Evolutionary conservation across 371 early-diverging fungal genomes (phyloP).

Genomic region (Zancudomyces culisetae): DNA sequence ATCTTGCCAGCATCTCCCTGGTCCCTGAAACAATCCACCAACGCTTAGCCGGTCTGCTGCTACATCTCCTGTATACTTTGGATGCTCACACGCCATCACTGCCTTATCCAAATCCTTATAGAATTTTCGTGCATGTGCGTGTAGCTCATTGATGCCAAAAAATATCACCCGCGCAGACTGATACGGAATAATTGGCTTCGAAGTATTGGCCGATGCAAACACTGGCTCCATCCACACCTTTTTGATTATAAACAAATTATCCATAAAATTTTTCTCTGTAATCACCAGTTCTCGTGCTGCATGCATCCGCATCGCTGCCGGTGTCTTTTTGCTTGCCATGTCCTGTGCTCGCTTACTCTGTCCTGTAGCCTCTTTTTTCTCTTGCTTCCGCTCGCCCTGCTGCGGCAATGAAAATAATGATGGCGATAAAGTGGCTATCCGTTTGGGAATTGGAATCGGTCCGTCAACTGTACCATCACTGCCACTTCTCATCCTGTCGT

Average conservation of each 20-base stretch:
- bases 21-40: slow-evolving; percentile 15
- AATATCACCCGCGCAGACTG: slow-evolving; percentile 20
- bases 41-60: slow-evolving; percentile 17
- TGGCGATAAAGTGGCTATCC: too few species aligned
- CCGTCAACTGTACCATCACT: too few species aligned
- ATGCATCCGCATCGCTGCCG: slow-evolving; percentile 22
- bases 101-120: slow-evolving; percentile 19
- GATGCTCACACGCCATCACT: slow-evolving; percentile 14
- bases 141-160: slow-evolving; percentile 15
- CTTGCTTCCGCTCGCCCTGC: not conserved
- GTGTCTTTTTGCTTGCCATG: slow-evolving; percentile 7
- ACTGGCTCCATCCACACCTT: slow-evolving; percentile 28
- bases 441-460: too few species aligned
- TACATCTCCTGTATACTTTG: not conserved
- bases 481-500: too few species aligned
- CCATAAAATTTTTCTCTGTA: slow-evolving; percentile 24
- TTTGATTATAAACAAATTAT: slow-evolving; percentile 23
- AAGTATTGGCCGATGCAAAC: slow-evolving; percentile 21
- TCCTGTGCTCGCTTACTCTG: not conserved
- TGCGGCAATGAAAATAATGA: too few species aligned
- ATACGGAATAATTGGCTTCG: slow-evolving; percentile 25
- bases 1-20: slow-evolving; percentile 16
- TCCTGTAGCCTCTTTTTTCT: not conserved
- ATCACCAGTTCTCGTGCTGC: slow-evolving; percentile 22
- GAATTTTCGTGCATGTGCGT: slow-evolving; percentile 19